Percentiles rank a stretch among this genome's conserved stretches.
Conservation (phyloP, 73 alveolate genomes). For the Tetrahymena thermophila region DNA sequence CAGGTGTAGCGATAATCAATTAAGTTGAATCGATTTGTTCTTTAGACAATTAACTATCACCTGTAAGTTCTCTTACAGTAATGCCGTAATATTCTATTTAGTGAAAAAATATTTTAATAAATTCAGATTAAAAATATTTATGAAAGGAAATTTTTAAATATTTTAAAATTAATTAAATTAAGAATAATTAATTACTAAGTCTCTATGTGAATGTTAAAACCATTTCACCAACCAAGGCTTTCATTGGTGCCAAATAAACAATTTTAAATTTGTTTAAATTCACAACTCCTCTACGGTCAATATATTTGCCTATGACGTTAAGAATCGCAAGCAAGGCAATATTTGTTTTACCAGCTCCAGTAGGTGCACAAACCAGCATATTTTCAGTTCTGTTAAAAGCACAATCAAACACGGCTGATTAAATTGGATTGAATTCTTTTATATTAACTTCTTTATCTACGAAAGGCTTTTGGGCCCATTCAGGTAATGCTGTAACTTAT, state of each 20-base stretch:
- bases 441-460: conserved; percentile 45
- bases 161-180: too few relatives aligned
- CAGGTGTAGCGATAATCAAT: conserved; percentile 99
- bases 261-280: conserved; percentile 89
- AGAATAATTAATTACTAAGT: conserved; percentile 45
- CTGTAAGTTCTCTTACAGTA: conserved; percentile 96
- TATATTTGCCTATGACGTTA: conserved; percentile 65
- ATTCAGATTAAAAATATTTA: too few relatives aligned
- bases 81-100: conserved; percentile 54
- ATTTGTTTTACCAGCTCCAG: conserved; percentile 99
- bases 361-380: conserved; percentile 97
- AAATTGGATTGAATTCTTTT: conserved; percentile 64
- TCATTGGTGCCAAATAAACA: conserved; percentile 99
- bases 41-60: conserved; percentile 94
- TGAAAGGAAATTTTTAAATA: too few relatives aligned
- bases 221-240: conserved; percentile 86
- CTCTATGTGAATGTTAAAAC: conserved; percentile 93
- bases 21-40: conserved; percentile 93
- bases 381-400: conserved; percentile 88
- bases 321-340: conserved; percentile 85
- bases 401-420: conserved; percentile 59
- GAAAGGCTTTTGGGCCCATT: conserved; percentile 83
- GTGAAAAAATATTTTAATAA: too few relatives aligned
- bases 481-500: conserved; percentile 75
- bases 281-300: conserved; percentile 70